phyloP scores from a whole-genome alignment of 2,329 filamentous ascomycete species.

The Moelleriella libera region DNA sequence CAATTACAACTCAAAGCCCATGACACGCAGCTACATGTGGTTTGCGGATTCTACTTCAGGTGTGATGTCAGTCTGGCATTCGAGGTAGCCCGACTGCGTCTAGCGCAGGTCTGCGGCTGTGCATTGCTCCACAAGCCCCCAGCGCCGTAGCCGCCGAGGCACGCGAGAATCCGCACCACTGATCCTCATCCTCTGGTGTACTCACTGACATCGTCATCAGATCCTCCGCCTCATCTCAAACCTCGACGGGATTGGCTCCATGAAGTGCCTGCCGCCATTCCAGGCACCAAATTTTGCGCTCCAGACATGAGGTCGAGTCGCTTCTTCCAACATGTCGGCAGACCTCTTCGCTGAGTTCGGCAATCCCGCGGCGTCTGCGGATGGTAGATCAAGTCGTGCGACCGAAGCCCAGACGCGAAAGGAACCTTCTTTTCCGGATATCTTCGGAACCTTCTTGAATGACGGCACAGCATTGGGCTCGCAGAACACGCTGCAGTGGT shows the following conservation, averaged over 20 bases:
- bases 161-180: too few relatives aligned
- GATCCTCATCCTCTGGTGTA: not conserved
- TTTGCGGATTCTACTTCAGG: too few relatives aligned
- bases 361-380: conserved; percentile 16
- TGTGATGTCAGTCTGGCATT: too few relatives aligned
- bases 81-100: too few relatives aligned
- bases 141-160: too few relatives aligned
- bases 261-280: not conserved
- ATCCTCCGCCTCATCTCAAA: too few relatives aligned
- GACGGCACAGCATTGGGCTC: not conserved
- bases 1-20: too few relatives aligned
- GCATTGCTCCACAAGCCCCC: too few relatives aligned
- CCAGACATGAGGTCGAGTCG: not conserved
- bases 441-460: conserved; percentile 7
- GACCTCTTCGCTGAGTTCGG: conserved; percentile 53
- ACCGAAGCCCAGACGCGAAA: conserved; percentile 5
- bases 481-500: conserved; percentile 16
- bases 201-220: not conserved
- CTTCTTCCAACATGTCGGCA: conserved; percentile 37
- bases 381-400: conserved; percentile 2
- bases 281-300: not conserved
- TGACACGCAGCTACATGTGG: too few relatives aligned
- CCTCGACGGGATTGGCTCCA: too few relatives aligned
- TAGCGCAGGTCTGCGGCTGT: too few relatives aligned
- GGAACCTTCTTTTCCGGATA: conserved; percentile 7